Conservation (phyloP, 306 rosid genomes). For the Cicer judaicum region DNA sequence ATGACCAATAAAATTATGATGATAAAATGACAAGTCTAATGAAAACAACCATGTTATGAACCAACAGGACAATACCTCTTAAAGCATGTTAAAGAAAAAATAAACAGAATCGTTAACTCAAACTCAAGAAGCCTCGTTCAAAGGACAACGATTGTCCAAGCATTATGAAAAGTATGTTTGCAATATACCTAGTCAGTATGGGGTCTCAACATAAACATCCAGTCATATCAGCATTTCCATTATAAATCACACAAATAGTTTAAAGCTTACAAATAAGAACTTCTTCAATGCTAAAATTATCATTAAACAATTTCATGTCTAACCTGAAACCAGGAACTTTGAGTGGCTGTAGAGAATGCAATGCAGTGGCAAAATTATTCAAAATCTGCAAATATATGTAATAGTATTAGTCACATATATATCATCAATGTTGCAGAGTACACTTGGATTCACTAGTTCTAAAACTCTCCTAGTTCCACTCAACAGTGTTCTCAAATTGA, state of each 20-base stretch:
- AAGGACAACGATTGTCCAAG: not conserved
- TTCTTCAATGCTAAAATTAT: conserved; percentile 12
- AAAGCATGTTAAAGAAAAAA: no score
- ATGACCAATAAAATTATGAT: no score
- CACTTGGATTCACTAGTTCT: not conserved
- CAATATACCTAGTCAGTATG: not conserved
- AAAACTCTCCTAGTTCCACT: not conserved
- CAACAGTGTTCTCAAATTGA: not conserved
- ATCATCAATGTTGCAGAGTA: not conserved
- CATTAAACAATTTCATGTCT: conserved; percentile 6
- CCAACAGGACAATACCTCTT: no score
- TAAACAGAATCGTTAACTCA: not conserved
- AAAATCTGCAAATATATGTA: conserved; percentile 69
- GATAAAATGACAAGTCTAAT: no score
- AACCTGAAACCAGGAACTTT: conserved; percentile 96
- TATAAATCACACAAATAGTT: conserved; percentile 19
- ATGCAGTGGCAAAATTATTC: conserved; percentile 81
- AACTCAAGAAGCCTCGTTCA: not conserved
- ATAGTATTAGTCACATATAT: conserved; percentile 35
- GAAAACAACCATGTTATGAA: no score
- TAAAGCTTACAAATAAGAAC: conserved; percentile 29
- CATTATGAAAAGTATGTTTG: not conserved
- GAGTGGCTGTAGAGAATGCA: conserved; percentile 94
- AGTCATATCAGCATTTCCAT: conserved; percentile 28
- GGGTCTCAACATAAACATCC: not conserved